Base-by-base conservation (phyloP, 495 filamentous ascomycete genomes). In the Hypoxylon lenormandii region DNA sequence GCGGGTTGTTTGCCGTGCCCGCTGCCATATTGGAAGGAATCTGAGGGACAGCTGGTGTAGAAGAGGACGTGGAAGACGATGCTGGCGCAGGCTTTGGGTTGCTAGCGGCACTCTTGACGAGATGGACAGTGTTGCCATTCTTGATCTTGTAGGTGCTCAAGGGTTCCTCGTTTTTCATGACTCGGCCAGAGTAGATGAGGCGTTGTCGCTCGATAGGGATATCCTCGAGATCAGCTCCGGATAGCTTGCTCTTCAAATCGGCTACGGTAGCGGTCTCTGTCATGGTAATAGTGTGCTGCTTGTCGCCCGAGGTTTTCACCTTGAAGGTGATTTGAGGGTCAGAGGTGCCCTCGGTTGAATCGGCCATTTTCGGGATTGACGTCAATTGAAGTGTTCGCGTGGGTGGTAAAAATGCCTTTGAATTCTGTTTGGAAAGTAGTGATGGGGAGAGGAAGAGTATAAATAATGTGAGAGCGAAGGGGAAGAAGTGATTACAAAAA, bases 131-230 rank as follows among this genome's bases (percentile, higher is more conserved):
- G 74, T 97, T 92, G n/a, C 92, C 90, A 58, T 92, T 86, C 80
- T 97, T 96, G 78, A 99, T 92, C 80, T 97, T 99, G 80, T 96
- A 96, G 21, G 87, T 85, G 55, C 83, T 87, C 43, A 99, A 78
- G 0, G 90, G 90, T 64, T 98, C 93, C 40, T 87, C 87, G 74
- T 99, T 92, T 80, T 97, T 99, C 79, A 99, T 85, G 18, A 99
- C 94, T 62, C 94, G 89, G 23, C 96, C 96, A 5, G 94, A 97
- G 80, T 98, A 98, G 78, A 99, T 99, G 68, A 99, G 83, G 45
- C 96, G 92, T 78, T 97, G 94, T 49, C 91, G 86, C 68, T 94
- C 95, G 23, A 88, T 84, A 0, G 94, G 89, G 49, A 96, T 87
- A 73, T 94, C 88, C 71, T 94, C 92, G 78, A 90, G 93, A 55